phyloP scores from a whole-genome alignment of 2,329 filamentous ascomycete genomes.

The Calonectria pseudoturangicola region DNA sequence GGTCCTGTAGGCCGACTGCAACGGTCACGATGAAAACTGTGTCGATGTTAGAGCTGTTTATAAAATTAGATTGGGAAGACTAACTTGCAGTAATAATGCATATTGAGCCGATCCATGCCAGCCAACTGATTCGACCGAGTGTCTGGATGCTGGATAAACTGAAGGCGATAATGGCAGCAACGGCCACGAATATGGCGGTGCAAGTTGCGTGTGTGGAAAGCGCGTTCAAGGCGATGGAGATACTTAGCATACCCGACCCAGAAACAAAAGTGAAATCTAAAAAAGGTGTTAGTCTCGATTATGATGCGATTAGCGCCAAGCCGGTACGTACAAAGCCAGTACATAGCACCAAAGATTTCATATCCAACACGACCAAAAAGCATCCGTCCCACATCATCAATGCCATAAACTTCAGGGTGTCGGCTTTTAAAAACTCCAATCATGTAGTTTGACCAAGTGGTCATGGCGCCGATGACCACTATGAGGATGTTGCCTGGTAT shows the following conservation, averaged over 20 bases:
- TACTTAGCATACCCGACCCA: constrained; percentile 58
- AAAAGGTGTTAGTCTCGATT: not conserved
- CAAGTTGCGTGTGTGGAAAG: constrained; percentile 59
- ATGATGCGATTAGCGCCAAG: too few relatives aligned
- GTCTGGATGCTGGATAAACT: constrained; percentile 56
- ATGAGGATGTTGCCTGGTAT: constrained; percentile 67
- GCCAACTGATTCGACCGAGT: constrained; percentile 54
- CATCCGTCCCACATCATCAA: constrained; percentile 69
- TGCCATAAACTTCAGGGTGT: constrained; percentile 69
- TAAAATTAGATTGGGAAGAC: not conserved
- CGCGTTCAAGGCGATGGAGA: constrained; percentile 61
- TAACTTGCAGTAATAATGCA: constrained; percentile 48
- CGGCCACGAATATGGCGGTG: constrained; percentile 60
- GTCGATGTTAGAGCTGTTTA: not conserved
- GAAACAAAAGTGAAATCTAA: constrained; percentile 40
- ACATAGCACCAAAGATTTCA: constrained; percentile 60
- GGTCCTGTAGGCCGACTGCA: constrained; percentile 56
- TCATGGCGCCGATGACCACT: constrained; percentile 62
- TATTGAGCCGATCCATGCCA: constrained; percentile 54
- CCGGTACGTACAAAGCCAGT: constrained; percentile 53
- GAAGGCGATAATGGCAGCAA: constrained; percentile 54
- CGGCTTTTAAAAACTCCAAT: constrained; percentile 68
- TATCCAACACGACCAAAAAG: constrained; percentile 67
- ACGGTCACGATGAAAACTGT: constrained; percentile 53
- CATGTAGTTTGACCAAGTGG: constrained; percentile 68